phyloP scores from a whole-genome alignment of 208 protist species.

The Trichomonas tenax region DNA sequence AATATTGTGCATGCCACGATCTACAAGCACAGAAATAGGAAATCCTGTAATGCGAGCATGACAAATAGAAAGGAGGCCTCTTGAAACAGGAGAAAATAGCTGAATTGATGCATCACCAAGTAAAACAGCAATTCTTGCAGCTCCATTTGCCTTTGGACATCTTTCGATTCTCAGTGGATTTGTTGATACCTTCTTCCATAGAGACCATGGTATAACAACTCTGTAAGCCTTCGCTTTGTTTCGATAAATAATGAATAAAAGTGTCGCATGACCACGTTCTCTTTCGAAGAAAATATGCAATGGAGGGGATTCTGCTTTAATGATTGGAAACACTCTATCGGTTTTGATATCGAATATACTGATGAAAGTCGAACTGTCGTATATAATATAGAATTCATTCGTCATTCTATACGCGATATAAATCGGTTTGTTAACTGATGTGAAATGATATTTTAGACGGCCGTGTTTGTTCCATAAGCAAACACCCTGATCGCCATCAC shows the following conservation, averaged over 20 bases:
- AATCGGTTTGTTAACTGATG: background rate
- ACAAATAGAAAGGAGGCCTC: background rate
- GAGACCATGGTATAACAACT: background rate
- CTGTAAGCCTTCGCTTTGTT: background rate
- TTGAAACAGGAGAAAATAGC: background rate
- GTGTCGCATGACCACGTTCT: background rate
- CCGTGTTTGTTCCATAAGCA: background rate
- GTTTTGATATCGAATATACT: background rate
- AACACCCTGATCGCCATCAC: background rate
- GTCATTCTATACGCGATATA: background rate
- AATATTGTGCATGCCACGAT: background rate
- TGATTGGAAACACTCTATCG: background rate
- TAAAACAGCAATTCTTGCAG: constrained; percentile 11
- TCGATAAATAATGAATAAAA: background rate
- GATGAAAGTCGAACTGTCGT: background rate
- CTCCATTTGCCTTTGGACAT: background rate
- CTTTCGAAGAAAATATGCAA: background rate
- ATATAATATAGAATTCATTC: background rate
- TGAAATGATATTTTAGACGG: background rate
- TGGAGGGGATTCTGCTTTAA: background rate
- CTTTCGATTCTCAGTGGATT: background rate
- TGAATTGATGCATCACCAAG: background rate
- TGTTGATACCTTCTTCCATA: background rate
- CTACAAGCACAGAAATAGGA: background rate
- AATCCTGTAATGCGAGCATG: background rate